These are phyloP conservation scores for Trypanosoma scelopori DNA, from an alignment of 208 protist genomes.

Conservation along the genomic window DNA sequence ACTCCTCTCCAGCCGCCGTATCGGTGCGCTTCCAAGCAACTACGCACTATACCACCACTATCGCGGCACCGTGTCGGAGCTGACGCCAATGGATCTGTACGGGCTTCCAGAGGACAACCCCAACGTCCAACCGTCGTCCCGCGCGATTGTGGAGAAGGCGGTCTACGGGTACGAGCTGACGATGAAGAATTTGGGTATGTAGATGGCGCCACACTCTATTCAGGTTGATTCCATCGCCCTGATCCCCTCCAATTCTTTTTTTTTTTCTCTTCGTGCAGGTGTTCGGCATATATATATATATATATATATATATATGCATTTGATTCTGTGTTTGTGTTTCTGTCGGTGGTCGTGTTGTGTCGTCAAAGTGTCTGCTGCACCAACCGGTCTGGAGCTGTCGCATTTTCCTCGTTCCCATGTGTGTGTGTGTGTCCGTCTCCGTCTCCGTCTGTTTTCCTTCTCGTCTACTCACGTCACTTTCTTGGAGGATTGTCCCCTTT, in stretches of 20 bases:
- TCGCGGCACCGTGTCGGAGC: slow-evolving; percentile 72
- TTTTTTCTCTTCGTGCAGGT: not conserved
- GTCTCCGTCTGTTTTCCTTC: not conserved
- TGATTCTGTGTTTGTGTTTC: not conserved
- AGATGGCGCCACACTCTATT: not conserved
- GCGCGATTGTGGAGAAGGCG: slow-evolving; percentile 64
- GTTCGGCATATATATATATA: not conserved
- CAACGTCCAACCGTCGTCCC: slow-evolving; percentile 82
- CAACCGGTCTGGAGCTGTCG: not conserved
- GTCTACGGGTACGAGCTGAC: slow-evolving; percentile 87
- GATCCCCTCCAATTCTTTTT: not conserved
- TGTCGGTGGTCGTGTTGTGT: too few species aligned
- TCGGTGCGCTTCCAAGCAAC: slow-evolving; percentile 74
- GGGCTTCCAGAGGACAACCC: slow-evolving; percentile 81
- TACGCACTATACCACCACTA: slow-evolving; percentile 80
- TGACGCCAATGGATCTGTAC: slow-evolving; percentile 69
- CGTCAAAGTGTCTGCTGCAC: too few species aligned
- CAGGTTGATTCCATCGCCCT: not conserved
- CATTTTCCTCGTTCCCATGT: not conserved
- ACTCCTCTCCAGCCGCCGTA: slow-evolving; percentile 60
- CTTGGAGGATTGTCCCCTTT: too few species aligned
- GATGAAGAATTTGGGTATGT: slow-evolving; percentile 74
- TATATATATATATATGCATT: not conserved
- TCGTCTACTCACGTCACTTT: not conserved
- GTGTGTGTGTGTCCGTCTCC: not conserved